These are phyloP conservation scores for Yarrowia keelungensis DNA, from an alignment of 805 yeast species.

Conservation along the genomic window DNA sequence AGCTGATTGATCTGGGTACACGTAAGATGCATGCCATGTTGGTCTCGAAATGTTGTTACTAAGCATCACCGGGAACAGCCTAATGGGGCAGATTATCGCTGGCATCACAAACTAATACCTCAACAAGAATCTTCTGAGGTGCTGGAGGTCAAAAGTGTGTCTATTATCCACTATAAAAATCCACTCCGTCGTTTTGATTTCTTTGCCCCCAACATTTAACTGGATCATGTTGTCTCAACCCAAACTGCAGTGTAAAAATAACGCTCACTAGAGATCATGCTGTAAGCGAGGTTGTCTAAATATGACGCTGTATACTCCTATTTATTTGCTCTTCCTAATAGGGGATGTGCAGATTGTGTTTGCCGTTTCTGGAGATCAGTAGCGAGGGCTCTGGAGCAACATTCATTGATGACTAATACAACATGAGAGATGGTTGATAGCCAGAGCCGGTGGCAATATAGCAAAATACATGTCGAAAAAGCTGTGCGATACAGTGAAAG, in stretches of 20 bases:
- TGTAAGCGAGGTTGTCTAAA: not conserved
- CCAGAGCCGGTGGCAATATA: no score
- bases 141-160: no score
- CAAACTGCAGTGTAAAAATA: not conserved
- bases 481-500: no score
- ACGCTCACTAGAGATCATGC: conserved; percentile 2
- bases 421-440: not conserved
- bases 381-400: no score
- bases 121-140: no score
- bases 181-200: not conserved
- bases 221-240: no score
- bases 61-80: not conserved
- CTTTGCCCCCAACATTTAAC: not conserved
- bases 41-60: conserved; percentile 16
- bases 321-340: no score
- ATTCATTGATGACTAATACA: not conserved
- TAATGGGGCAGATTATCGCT: not conserved
- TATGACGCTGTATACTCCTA: no score
- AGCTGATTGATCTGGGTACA: conserved; percentile 27
- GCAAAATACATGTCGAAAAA: no score
- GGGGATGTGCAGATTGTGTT: no score
- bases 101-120: no score
- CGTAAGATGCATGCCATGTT: conserved; percentile 20
- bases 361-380: no score
- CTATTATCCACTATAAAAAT: not conserved